Conservation (phyloP, 1,284 basidiomycete genomes). For the Laetiporus sulphureus region DNA sequence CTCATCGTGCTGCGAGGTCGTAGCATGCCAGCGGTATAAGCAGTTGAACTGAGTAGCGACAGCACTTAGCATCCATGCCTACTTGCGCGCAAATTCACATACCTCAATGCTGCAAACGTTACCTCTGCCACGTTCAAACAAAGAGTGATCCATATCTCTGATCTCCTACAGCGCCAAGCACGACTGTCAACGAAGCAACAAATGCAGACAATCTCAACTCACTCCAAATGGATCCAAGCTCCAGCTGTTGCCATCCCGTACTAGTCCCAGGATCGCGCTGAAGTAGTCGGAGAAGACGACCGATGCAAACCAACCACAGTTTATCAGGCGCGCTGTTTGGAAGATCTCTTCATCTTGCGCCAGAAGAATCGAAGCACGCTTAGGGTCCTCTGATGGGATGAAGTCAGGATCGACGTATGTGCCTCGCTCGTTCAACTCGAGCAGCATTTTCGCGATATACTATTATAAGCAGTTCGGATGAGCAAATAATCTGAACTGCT, state of each 20-base stretch:
- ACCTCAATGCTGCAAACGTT: conserved; percentile 75
- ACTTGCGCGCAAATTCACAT: conserved; percentile 10
- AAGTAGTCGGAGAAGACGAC: conserved; percentile 76
- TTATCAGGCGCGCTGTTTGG: conserved; percentile 71
- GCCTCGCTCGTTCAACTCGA: conserved; percentile 73
- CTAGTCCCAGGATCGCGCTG: conserved; percentile 65
- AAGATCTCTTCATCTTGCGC: conserved; percentile 79
- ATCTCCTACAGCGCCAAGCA: conserved; percentile 42
- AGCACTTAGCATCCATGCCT: conserved; percentile 1
- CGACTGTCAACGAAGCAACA: background rate
- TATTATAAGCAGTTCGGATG: too few species aligned
- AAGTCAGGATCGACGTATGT: conserved; percentile 46
- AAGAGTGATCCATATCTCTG: conserved; percentile 46
- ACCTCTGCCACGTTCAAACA: conserved; percentile 70
- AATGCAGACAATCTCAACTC: conserved; percentile 13
- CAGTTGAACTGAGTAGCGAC: conserved; percentile 59
- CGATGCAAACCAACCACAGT: conserved; percentile 71
- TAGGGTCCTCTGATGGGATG: conserved; percentile 25
- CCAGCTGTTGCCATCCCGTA: conserved; percentile 65
- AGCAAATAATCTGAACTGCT: too few species aligned
- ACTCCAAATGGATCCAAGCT: conserved; percentile 63
- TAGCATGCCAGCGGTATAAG: conserved; percentile 79
- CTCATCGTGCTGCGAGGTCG: conserved; percentile 63
- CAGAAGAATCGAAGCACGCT: conserved; percentile 31
- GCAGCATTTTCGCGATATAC: conserved; percentile 75